phyloP scores from a whole-genome alignment of 2,329 filamentous ascomycete species.

The Ascochyta pisi region DNA sequence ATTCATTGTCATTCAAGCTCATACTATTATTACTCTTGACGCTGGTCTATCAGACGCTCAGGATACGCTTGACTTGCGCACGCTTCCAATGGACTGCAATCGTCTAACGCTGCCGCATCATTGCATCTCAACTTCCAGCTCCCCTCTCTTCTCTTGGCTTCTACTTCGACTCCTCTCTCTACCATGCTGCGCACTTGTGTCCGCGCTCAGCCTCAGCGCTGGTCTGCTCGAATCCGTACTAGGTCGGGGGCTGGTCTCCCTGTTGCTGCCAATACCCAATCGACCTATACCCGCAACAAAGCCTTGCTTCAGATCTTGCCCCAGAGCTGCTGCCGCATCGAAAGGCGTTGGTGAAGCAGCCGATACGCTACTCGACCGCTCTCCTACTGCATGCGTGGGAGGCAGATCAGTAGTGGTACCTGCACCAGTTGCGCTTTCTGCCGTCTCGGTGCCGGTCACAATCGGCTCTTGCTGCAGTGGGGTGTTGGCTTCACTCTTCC shows the following conservation, averaged over 20 bases:
- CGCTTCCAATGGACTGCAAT: not conserved
- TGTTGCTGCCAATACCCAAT: conserved; percentile 32
- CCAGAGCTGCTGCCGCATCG: conserved; percentile 36
- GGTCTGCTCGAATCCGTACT: conserved; percentile 9
- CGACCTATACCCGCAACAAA: conserved; percentile 42
- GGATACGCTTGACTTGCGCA: too few relatives aligned
- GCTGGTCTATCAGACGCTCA: too few relatives aligned
- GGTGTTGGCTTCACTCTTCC: conserved; percentile 35
- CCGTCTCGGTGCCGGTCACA: conserved; percentile 46
- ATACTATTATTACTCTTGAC: too few relatives aligned
- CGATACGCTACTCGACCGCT: conserved; percentile 15
- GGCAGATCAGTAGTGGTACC: conserved; percentile 36
- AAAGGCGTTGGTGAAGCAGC: conserved; percentile 28
- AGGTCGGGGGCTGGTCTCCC: conserved; percentile 25
- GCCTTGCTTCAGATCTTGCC: conserved; percentile 40
- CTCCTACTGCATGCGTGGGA: conserved; percentile 30
- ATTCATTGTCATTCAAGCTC: too few relatives aligned
- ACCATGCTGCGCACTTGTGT: conserved; percentile 17
- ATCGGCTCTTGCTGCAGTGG: conserved; percentile 41
- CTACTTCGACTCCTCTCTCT: conserved; percentile 30
- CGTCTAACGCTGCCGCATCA: conserved; percentile 8
- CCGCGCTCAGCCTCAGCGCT: conserved; percentile 15
- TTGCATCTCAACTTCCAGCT: conserved; percentile 48
- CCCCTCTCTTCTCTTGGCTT: conserved; percentile 27
- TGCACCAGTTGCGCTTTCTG: conserved; percentile 40